Percentiles rank a stretch among this genome's conserved stretches.
phyloP scores from a whole-genome alignment of 345 rosid genomes.

The Eucalyptus sp. region DNA sequence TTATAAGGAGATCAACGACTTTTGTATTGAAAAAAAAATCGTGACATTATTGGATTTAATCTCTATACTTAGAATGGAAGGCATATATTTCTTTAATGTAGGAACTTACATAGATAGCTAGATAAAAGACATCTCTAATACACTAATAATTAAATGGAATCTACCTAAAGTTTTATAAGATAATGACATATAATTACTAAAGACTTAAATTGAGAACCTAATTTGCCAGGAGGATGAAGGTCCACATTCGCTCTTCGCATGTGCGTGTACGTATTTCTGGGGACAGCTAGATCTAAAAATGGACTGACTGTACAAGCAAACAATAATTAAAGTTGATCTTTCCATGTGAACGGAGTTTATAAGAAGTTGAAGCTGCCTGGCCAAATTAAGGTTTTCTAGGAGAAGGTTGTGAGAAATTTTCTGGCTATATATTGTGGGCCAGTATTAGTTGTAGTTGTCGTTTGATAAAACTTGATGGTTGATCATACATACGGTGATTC shows the following conservation, averaged over 20 bases:
- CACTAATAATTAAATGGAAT: background rate
- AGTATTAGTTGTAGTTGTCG: too few relatives aligned
- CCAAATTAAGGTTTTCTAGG: background rate
- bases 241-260: background rate
- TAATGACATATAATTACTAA: background rate
- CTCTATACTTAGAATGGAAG: background rate
- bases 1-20: background rate
- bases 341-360: background rate
- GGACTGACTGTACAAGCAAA: background rate
- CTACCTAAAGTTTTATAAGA: background rate
- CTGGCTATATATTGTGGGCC: background rate
- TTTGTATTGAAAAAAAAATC: background rate
- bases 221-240: background rate
- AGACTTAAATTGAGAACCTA: background rate
- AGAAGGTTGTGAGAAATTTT: background rate
- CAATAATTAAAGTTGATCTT: background rate
- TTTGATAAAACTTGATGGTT: background rate
- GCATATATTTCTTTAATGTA: background rate
- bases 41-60: background rate
- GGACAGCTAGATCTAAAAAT: background rate
- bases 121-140: background rate
- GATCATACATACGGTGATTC: background rate
- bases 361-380: background rate
- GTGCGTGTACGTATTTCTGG: background rate
- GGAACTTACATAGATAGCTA: background rate